These are phyloP conservation scores for Botryotinia globosa DNA, from an alignment of 2,329 filamentous ascomycete genomes.

Conservation along the genomic window DNA sequence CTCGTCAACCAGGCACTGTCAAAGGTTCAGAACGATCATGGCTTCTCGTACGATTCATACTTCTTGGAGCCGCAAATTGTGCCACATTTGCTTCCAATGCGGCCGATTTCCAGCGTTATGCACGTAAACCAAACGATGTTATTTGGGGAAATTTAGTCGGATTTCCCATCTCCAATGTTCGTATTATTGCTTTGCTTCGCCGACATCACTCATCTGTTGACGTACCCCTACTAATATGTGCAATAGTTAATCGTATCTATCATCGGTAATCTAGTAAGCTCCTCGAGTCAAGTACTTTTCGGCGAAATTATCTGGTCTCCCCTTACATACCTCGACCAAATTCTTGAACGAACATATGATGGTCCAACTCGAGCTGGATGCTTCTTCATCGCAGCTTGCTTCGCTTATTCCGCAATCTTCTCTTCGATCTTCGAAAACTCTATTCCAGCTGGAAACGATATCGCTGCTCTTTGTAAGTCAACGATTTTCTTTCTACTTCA, in stretches of 20 bases:
- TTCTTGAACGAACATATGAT: conserved; percentile 40
- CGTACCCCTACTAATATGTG: background rate
- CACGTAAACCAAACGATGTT: conserved; percentile 42
- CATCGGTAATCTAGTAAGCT: conserved; percentile 43
- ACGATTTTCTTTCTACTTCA: background rate
- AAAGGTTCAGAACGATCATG: conserved; percentile 40
- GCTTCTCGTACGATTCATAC: conserved; percentile 42
- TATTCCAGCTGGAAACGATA: conserved; percentile 43
- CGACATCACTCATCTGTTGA: background rate
- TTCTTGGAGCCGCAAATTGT: conserved; percentile 40
- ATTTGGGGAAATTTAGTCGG: conserved; percentile 43
- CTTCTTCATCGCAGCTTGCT: conserved; percentile 44
- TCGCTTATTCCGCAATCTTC: conserved; percentile 46
- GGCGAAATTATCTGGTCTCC: conserved; percentile 42
- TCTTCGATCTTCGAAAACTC: conserved; percentile 45
- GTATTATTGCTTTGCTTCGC: background rate
- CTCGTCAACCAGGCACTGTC: conserved; percentile 35
- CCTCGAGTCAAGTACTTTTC: conserved; percentile 37
- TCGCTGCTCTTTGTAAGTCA: conserved; percentile 36
- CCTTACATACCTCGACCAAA: conserved; percentile 39
- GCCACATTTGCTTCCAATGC: conserved; percentile 44
- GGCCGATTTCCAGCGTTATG: conserved; percentile 46
- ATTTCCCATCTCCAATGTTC: conserved; percentile 42
- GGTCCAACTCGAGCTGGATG: conserved; percentile 41
- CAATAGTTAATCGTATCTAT: conserved; percentile 38